Conservation (phyloP, 2,329 filamentous ascomycete genomes). For the Trichophyton simii region DNA sequence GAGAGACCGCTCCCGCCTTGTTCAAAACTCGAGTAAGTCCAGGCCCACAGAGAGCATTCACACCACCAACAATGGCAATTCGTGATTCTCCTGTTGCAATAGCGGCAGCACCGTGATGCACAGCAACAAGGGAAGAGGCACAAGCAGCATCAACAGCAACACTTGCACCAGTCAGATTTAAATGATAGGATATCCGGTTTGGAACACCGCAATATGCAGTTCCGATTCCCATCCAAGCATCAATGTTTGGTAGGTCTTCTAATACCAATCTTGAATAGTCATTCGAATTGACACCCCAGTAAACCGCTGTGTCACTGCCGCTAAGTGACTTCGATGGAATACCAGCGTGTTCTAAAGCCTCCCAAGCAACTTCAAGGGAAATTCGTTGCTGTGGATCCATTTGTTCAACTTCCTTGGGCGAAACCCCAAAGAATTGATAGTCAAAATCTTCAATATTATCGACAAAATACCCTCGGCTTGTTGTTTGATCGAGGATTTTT, state of each 20-base stretch:
- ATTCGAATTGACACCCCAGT: constrained; percentile 4
- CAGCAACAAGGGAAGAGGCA: constrained; percentile 18
- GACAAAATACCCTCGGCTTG: neutral
- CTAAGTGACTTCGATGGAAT: neutral
- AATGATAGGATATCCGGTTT: constrained; percentile 18
- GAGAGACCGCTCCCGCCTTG: constrained; percentile 53
- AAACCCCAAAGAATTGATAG: constrained; percentile 15
- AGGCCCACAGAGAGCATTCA: constrained; percentile 10
- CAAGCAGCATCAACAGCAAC: constrained; percentile 39
- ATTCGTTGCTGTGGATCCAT: constrained; percentile 17
- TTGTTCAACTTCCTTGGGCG: constrained; percentile 10
- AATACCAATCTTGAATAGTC: constrained; percentile 12
- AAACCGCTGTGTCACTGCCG: constrained; percentile 6
- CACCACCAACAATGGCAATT: constrained; percentile 11
- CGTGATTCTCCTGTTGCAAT: constrained; percentile 15
- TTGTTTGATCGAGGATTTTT: neutral
- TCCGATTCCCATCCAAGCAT: neutral
- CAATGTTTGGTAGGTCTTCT: neutral
- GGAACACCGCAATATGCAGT: constrained; percentile 9
- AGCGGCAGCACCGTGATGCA: constrained; percentile 15
- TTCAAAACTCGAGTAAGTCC: constrained; percentile 4
- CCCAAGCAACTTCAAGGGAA: constrained; percentile 16
- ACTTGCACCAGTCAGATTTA: constrained; percentile 14
- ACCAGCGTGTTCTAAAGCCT: constrained; percentile 12
- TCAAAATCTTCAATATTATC: constrained; percentile 14